Evolutionary conservation across 2,329 filamentous ascomycete genomes (phyloP).

Genomic region (Fusarium tuaranense): DNA sequence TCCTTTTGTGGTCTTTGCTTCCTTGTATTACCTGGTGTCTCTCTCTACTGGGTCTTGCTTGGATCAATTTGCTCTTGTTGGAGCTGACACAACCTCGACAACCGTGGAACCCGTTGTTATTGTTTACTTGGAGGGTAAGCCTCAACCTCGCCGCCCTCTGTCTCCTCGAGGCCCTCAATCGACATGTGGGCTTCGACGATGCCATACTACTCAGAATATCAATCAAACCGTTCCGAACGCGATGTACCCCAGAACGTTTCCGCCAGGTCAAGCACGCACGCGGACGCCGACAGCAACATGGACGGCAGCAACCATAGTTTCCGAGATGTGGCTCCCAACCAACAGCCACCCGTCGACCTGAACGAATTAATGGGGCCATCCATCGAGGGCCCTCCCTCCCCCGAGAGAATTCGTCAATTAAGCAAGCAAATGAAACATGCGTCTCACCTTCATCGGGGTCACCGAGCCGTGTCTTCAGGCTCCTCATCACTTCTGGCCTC

Average conservation of each 20-base stretch:
- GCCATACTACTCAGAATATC: conserved; percentile 43
- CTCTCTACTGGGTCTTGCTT: conserved; percentile 20
- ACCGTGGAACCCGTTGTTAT: conserved; percentile 39
- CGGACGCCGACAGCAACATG: conserved; percentile 15
- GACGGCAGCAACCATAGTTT: conserved; percentile 14
- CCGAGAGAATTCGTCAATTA: conserved; percentile 68
- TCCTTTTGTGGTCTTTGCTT: conserved; percentile 14
- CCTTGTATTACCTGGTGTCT: conserved; percentile 15
- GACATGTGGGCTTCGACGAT: conserved; percentile 44
- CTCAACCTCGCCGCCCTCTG: conserved; percentile 42
- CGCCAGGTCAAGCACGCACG: conserved; percentile 18
- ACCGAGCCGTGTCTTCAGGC: conserved; percentile 62
- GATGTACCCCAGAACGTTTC: conserved; percentile 31
- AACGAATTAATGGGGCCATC: conserved; percentile 67
- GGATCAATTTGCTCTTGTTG: conserved; percentile 12
- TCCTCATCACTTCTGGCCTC: conserved; percentile 62
- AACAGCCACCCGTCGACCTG: conserved; percentile 41
- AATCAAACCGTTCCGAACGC: conserved; percentile 37
- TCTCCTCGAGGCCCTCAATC: conserved; percentile 37
- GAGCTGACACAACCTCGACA: conserved; percentile 21
- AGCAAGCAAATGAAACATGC: conserved; percentile 69
- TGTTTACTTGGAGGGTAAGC: conserved; percentile 46
- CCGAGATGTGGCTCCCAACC: conserved; percentile 29
- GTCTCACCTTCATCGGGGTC: conserved; percentile 54
- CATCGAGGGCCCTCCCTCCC: conserved; percentile 71